A percentile compares a stretch with the other conserved stretches of the same genome.
phyloP scores from a whole-genome alignment of 108 stramenopile genomes.

The Pseudonitzschia pungens region DNA sequence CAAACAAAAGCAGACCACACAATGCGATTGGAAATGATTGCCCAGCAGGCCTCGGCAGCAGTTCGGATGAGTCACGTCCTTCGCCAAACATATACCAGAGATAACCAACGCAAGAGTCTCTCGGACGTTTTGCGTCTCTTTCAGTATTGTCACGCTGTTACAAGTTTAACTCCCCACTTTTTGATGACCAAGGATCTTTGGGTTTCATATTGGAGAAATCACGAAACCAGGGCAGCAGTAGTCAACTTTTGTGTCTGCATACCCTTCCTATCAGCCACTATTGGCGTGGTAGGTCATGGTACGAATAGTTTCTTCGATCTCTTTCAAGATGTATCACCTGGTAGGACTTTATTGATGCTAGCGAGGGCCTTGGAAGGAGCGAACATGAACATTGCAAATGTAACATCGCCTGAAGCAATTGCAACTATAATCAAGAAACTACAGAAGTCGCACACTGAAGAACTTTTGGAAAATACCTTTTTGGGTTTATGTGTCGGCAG shows the following conservation, averaged over 20 bases:
- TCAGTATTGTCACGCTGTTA: conserved; percentile 31
- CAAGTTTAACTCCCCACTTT: conserved; percentile 26
- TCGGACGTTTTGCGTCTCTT: conserved; percentile 22
- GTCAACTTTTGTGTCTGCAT: conserved; percentile 24
- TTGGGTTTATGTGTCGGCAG: conserved; percentile 14
- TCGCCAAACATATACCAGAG: conserved; percentile 19
- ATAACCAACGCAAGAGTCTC: conserved; percentile 18
- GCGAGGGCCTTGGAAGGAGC: conserved; percentile 7
- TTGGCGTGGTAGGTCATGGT: neutral
- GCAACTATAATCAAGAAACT: neutral
- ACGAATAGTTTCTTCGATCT: neutral
- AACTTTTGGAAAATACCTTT: neutral
- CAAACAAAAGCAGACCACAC: conserved; percentile 11
- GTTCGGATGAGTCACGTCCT: conserved; percentile 16
- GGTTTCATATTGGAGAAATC: conserved; percentile 17
- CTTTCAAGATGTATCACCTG: conserved; percentile 2
- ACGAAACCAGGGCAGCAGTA: conserved; percentile 26
- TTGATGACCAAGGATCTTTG: conserved; percentile 23
- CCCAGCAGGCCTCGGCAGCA: conserved; percentile 21
- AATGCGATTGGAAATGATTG: conserved; percentile 21
- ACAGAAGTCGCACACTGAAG: conserved; percentile 3
- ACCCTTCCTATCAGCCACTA: conserved; percentile 8
- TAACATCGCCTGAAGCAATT: neutral
- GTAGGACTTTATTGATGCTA: neutral
- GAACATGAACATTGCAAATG: conserved; percentile 3